A percentile compares a stretch with the other conserved stretches of the same genome.
phyloP scores from a whole-genome alignment of 768 basidiomycete species.

The Fibroporia radiculosa region DNA sequence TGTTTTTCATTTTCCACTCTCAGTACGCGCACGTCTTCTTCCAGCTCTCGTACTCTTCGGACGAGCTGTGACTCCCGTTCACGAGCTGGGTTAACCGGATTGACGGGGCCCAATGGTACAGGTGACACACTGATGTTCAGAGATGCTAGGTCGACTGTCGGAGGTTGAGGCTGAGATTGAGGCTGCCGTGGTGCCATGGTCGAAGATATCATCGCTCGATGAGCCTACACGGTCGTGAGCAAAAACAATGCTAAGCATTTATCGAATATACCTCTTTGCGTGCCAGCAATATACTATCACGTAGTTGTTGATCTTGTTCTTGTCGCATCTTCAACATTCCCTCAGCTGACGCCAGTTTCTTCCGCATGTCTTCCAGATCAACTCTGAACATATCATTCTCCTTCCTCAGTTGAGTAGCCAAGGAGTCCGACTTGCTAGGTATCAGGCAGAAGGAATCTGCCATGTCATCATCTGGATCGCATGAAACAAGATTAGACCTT shows the following conservation, averaged over 20 bases:
- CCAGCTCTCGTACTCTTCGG: slow-evolving; percentile 60
- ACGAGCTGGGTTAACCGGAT: slow-evolving; percentile 40
- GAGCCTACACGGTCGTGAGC: slow-evolving; percentile 43
- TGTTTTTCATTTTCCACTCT: slow-evolving; percentile 77
- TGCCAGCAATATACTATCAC: slow-evolving; percentile 72
- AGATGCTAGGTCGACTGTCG: slow-evolving; percentile 42
- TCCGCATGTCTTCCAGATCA: slow-evolving; percentile 51
- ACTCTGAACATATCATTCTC: slow-evolving; percentile 61
- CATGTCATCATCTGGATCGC: slow-evolving; percentile 47
- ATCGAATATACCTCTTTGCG: slow-evolving; percentile 49
- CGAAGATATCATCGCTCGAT: slow-evolving; percentile 71
- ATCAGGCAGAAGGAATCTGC: slow-evolving; percentile 78
- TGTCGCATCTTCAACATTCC: slow-evolving; percentile 57
- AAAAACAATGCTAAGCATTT: slow-evolving; percentile 5
- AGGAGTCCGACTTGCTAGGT: slow-evolving; percentile 50
- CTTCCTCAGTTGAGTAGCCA: slow-evolving; percentile 43
- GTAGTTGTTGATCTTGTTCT: slow-evolving; percentile 72
- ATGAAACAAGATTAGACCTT: not conserved
- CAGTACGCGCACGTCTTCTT: slow-evolving; percentile 62
- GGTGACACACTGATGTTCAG: slow-evolving; percentile 52
- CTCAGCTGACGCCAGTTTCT: slow-evolving; percentile 53
- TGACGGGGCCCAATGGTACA: slow-evolving; percentile 38
- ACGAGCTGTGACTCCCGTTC: slow-evolving; percentile 44
- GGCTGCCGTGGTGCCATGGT: slow-evolving; percentile 39
- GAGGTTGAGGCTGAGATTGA: too few species aligned